Percentiles rank a stretch among this genome's conserved stretches.
Conservation (phyloP, 306 rosid species). For the Malus domestica region DNA sequence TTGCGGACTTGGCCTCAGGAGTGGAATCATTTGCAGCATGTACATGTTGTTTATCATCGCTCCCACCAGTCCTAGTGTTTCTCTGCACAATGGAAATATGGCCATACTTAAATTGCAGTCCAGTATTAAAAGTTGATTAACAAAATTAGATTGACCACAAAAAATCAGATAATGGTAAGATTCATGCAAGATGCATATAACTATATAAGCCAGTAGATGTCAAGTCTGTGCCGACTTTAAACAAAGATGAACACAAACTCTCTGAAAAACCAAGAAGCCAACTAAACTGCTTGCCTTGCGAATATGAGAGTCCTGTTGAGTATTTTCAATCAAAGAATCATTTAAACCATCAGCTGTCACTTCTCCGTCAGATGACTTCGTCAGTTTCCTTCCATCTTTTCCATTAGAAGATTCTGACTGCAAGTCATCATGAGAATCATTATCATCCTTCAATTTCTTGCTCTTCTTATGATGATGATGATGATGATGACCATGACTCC, state of each 20-base stretch:
- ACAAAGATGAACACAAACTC: neutral
- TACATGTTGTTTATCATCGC: constrained; percentile 29
- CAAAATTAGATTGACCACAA: neutral
- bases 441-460: constrained; percentile 61
- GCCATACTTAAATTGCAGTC: constrained; percentile 21
- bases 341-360: constrained; percentile 17
- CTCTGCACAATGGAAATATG: constrained; percentile 46
- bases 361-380: constrained; percentile 28
- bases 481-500: constrained; percentile 79
- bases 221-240: neutral
- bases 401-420: constrained; percentile 21
- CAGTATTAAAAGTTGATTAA: neutral
- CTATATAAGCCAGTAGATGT: neutral
- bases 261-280: neutral
- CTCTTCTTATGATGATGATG: constrained; percentile 57
- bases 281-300: constrained; percentile 57
- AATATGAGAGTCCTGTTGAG: constrained; percentile 33
- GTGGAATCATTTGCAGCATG: constrained; percentile 32
- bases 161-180: neutral
- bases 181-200: neutral
- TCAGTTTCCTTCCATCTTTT: constrained; percentile 23
- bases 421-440: constrained; percentile 26
- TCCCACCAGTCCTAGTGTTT: constrained; percentile 28
- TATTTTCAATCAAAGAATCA: constrained; percentile 35
- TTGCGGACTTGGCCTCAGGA: constrained; percentile 21